Evolutionary conservation across 2,329 filamentous ascomycete genomes (phyloP), one percentile per base, ranked within the genome.

Genomic region (Calonectria crousiana): DNA sequence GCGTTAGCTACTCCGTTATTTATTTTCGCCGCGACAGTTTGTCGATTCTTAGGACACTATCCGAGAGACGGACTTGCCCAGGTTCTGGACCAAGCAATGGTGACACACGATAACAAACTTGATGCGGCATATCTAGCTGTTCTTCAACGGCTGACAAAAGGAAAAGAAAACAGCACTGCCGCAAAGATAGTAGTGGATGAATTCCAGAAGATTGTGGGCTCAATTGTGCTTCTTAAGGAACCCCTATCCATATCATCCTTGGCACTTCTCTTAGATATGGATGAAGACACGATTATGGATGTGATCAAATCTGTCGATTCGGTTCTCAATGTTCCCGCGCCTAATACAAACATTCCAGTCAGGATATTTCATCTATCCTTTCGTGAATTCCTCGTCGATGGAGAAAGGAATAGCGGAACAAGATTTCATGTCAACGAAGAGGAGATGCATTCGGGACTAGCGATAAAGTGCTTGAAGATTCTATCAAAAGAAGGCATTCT

Each of bases 361-460:
- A 78, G 76, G n/a, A 71, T 83, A 0, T 79, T 84, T 6, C 84
- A 87, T 58, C 69, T 83, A 14, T 86, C 85, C 0, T 87, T 87
- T 68, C 81, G 82, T n/a, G 84, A 87, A 52, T 80, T 79, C 4
- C 41, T 79, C 1, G 0, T 74, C 11, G 75, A 84, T 16, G 10
- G 67, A 38, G 74, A 20, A 18, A 83, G 79, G 79, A 82, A 34
- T 10, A 34, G 32, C 32, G 32, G 10, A 34, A 10, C 5, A 34
- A 11, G 6, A 47, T 78, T 81, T n/a, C 72, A 49, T 66, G 23
- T 80, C 4, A 60, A 78, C 20, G 67, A 76, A 23, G 23, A 53
- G 23, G 3, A 16, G 28, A 53, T 3, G 18, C 28, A 53, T 13
- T 1, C 20, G 38, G 26, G 1, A 10, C 9, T 64, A 20, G 36